Evolutionary conservation across 495 filamentous ascomycete genomes (phyloP).

Genomic region (Venustampulla echinocandica): DNA sequence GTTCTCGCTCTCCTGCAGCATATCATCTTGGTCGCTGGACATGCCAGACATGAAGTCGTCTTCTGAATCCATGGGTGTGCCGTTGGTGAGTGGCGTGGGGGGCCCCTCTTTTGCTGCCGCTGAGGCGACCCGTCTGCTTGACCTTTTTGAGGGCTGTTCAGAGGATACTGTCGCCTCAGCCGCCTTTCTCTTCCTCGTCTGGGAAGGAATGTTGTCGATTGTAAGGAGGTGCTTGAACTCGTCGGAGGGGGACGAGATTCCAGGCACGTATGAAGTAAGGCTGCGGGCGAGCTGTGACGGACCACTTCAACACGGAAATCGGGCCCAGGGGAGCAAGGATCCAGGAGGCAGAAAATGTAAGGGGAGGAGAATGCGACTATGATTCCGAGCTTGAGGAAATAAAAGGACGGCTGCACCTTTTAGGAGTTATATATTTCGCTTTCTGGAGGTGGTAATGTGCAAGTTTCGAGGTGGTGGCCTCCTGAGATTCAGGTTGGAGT

Average conservation of each 20-base stretch:
- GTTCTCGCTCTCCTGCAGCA: constrained; percentile 66
- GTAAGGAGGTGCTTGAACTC: constrained; percentile 5
- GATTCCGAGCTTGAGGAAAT: no score
- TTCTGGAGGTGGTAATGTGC: no score
- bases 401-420: no score
- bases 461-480: no score
- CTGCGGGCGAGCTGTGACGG: constrained; percentile 3
- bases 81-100: constrained; percentile 52
- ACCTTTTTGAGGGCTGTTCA: constrained; percentile 30
- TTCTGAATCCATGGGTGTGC: constrained; percentile 82
- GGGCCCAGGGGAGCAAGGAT: background rate
- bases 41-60: constrained; percentile 83
- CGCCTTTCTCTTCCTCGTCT: constrained; percentile 86
- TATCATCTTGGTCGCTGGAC: constrained; percentile 66
- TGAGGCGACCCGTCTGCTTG: constrained; percentile 43
- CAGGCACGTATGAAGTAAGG: constrained; percentile 11
- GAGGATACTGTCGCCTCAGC: constrained; percentile 55
- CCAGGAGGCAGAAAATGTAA: background rate
- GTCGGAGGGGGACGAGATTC: constrained; percentile 10
- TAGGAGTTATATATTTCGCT: no score
- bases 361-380: background rate
- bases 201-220: constrained; percentile 48
- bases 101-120: constrained; percentile 37
- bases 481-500: no score
- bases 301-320: background rate